These are phyloP conservation scores for Mucor racemosus DNA, from an alignment of 371 early-diverging fungal genomes.

Conservation along the genomic window DNA sequence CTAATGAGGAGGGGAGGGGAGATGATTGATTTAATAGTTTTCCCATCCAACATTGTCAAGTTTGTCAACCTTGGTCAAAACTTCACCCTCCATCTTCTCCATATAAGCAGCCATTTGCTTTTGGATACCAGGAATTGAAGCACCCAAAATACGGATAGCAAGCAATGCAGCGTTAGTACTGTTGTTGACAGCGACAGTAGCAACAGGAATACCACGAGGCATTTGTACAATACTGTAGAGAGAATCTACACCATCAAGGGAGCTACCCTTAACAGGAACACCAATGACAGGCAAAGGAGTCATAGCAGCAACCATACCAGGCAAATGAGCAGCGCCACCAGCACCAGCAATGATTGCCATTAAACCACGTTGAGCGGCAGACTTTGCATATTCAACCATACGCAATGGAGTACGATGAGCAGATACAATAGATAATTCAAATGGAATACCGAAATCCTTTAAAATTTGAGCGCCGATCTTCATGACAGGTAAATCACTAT, in stretches of 20 bases:
- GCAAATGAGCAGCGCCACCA: slow-evolving; percentile 97
- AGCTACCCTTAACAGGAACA: slow-evolving; percentile 92
- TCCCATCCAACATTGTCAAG: slow-evolving; percentile 67
- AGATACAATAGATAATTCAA: slow-evolving; percentile 92
- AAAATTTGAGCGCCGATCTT: slow-evolving; percentile 88
- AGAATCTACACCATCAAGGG: slow-evolving; percentile 94
- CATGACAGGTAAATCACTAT: slow-evolving; percentile 95
- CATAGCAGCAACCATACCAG: slow-evolving; percentile 97
- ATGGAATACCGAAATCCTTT: slow-evolving; percentile 88
- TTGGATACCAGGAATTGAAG: slow-evolving; percentile 73
- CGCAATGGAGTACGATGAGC: slow-evolving; percentile 96
- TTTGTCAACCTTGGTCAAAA: slow-evolving; percentile 81
- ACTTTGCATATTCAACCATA: slow-evolving; percentile 89
- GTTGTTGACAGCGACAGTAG: slow-evolving; percentile 97
- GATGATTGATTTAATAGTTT: slow-evolving; percentile 10
- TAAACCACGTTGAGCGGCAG: slow-evolving; percentile 88
- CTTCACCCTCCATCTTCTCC: slow-evolving; percentile 82
- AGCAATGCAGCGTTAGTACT: slow-evolving; percentile 93
- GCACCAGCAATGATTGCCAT: slow-evolving; percentile 97
- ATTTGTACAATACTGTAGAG: slow-evolving; percentile 97
- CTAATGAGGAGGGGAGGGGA: neutral
- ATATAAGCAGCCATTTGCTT: slow-evolving; percentile 80
- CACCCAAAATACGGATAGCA: slow-evolving; percentile 92
- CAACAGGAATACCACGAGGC: slow-evolving; percentile 98
- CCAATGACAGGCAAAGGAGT: slow-evolving; percentile 97